Conservation (phyloP, 495 filamentous ascomycete genomes). For the Daldinia childiae region DNA sequence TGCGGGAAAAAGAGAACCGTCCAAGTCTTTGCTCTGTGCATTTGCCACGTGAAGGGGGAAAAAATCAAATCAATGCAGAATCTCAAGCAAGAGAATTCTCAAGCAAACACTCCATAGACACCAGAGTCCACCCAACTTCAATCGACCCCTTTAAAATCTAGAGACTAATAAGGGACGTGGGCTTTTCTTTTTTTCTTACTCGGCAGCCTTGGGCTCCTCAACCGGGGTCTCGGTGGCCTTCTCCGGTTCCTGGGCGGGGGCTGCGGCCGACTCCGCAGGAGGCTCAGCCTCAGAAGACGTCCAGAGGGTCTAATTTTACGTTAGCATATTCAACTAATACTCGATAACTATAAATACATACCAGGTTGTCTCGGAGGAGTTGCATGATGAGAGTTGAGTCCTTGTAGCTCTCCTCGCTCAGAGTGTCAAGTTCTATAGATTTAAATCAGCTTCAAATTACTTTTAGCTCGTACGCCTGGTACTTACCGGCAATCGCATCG, state of each 20-base stretch:
- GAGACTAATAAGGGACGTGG: slow-evolving; percentile 45
- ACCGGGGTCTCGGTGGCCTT: slow-evolving; percentile 55
- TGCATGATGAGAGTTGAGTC: slow-evolving; percentile 99
- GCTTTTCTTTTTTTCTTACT: slow-evolving; percentile 59
- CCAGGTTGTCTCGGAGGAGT: slow-evolving; percentile 97
- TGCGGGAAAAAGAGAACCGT: slow-evolving; percentile 50
- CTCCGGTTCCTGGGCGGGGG: slow-evolving; percentile 66
- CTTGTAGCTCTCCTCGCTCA: slow-evolving; percentile 99
- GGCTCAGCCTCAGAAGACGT: slow-evolving; percentile 98
- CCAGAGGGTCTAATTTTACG: slow-evolving; percentile 85
- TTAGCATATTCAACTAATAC: slow-evolving; percentile 21
- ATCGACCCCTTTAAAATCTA: slow-evolving; percentile 46
- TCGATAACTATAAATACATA: slow-evolving; percentile 58
- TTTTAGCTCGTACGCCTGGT: not conserved
- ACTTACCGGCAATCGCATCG: slow-evolving; percentile 95
- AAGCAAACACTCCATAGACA: slow-evolving; percentile 65
- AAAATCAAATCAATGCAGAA: slow-evolving; percentile 61
- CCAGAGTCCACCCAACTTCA: slow-evolving; percentile 55
- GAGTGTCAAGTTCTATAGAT: slow-evolving; percentile 88
- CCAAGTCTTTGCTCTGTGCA: slow-evolving; percentile 56
- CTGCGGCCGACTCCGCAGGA: slow-evolving; percentile 68
- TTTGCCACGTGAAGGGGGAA: slow-evolving; percentile 47
- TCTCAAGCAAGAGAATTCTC: slow-evolving; percentile 55
- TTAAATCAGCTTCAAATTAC: slow-evolving; percentile 33
- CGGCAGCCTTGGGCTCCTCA: slow-evolving; percentile 62